Evolutionary conservation across 495 filamentous ascomycete genomes (phyloP), one percentile per base, ranked within the genome.

Genomic region (Penicillium canariense): DNA sequence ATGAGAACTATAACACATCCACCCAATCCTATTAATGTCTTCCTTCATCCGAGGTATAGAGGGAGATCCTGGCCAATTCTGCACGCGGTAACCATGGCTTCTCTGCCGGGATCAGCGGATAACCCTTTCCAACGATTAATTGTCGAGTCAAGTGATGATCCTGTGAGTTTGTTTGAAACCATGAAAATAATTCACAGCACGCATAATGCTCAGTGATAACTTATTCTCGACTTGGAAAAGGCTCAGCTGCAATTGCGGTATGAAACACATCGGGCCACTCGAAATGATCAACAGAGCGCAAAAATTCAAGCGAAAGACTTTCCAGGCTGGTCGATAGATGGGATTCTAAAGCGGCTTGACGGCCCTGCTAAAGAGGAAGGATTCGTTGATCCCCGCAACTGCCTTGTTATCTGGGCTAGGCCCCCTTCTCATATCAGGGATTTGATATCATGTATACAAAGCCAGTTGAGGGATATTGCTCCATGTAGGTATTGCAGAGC

Each of bases 401-500:
- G 89, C 66, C 76, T 96, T 25, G 86, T 88, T 1, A 87, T 96
- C 62, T 96, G 91, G 91, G 90, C 87, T 12, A 78, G 89, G 11
- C 91, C 91, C 4, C 84, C 91, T 8, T 61, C 78, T 32, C 75
- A 81, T 35, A 72, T 96, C 1, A 65, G 82, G 17, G 67, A 78
- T n/a, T 65, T 96, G 50, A 82, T 91, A 9, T 57, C 62, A 0
- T 72, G 71, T 17, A 61, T 95, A 22, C 91, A 96, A 67, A 58
- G 73, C 28, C 77, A 81, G 49, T 70, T 96, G 50, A 69, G 71
- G 46, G 59, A 69, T 5, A 70, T 81, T 45, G 82, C 82, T 3
- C 87, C 88, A 45, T 81, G 88, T 91, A 77, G 60, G 84, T 64
- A 17, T 18, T 3, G n/a, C 5, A 0, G 5, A n/a, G n/a, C n/a